Percentiles rank a stretch among this genome's conserved stretches.
Evolutionary conservation across 208 protist species (phyloP).

Genomic region (Trypanosoma mega): DNA sequence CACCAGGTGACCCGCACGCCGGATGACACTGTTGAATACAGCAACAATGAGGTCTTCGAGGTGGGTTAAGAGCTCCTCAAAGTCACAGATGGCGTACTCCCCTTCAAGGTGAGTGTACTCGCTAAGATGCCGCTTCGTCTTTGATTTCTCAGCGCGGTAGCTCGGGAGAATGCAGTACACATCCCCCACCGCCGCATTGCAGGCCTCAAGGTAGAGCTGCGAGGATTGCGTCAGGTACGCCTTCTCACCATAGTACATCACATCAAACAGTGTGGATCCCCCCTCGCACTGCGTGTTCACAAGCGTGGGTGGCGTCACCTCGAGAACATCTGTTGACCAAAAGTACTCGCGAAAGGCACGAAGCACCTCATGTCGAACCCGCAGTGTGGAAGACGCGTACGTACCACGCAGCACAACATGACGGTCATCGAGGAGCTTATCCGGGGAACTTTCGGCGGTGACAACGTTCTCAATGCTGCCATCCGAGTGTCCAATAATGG

Average conservation of each 20-base stretch:
- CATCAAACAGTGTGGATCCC: conserved; percentile 97
- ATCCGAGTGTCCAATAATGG: conserved; percentile 82
- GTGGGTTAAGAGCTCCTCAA: conserved; percentile 93
- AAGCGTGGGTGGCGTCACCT: conserved; percentile 97
- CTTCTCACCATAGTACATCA: conserved; percentile 97
- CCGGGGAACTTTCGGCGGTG: conserved; percentile 89
- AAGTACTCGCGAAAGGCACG: conserved; percentile 96
- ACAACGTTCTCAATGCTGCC: conserved; percentile 87
- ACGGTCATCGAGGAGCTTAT: conserved; percentile 94
- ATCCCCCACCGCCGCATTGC: conserved; percentile 94
- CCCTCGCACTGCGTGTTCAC: conserved; percentile 98
- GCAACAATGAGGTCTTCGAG: conserved; percentile 95
- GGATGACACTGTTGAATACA: conserved; percentile 83
- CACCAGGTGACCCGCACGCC: conserved; percentile 73
- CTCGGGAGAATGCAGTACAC: conserved; percentile 96
- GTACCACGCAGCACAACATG: conserved; percentile 95
- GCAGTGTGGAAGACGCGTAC: conserved; percentile 85
- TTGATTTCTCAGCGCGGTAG: conserved; percentile 98
- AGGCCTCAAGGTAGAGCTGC: conserved; percentile 99
- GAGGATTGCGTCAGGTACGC: conserved; percentile 99
- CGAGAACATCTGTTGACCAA: conserved; percentile 83
- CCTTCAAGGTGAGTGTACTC: conserved; percentile 99
- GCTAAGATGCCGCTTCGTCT: conserved; percentile 97
- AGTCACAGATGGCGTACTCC: conserved; percentile 97
- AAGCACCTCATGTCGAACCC: conserved; percentile 88